Conservation (phyloP, 23 red algal species). For the Pyropia haitanensis region DNA sequence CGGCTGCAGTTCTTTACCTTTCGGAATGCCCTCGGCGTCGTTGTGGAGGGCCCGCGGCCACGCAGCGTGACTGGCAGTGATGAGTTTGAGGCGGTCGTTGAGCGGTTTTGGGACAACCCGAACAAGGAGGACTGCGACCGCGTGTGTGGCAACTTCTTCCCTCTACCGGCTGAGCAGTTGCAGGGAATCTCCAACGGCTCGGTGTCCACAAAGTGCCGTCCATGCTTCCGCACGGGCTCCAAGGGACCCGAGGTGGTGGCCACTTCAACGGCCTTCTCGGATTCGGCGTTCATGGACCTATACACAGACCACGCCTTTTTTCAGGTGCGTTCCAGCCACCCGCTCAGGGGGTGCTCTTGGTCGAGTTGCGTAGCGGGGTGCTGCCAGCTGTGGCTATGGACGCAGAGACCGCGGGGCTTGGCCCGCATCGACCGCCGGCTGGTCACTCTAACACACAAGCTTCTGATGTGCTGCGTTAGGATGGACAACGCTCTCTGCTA, state of each 20-base stretch:
- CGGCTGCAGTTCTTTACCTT: conserved; percentile 27
- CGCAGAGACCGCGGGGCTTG: no score
- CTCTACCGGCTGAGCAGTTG: conserved; percentile 6
- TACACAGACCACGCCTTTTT: conserved; percentile 31
- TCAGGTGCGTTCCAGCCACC: no score
- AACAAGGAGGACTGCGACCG: conserved; percentile 14
- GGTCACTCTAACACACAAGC: no score
- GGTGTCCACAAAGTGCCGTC: conserved; percentile 9
- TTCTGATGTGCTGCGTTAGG: no score
- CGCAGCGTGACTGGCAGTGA: background rate
- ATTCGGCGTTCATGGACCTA: conserved; percentile 1
- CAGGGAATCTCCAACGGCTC: conserved; percentile 7
- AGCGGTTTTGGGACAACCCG: conserved; percentile 42
- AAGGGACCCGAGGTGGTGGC: background rate
- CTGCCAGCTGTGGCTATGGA: no score
- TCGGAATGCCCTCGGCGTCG: background rate
- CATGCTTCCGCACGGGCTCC: conserved; percentile 14
- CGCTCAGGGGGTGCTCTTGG: no score
- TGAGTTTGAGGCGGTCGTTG: conserved; percentile 16
- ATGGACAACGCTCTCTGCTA: no score
- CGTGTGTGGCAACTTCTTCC: conserved; percentile 16
- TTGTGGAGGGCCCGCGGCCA: background rate
- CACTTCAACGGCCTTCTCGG: conserved; percentile 7
- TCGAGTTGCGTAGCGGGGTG: no score
- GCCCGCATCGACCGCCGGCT: no score